These are phyloP conservation scores for Diplodia seriata DNA, from an alignment of 2,329 filamentous ascomycete genomes.

Conservation along the genomic window DNA sequence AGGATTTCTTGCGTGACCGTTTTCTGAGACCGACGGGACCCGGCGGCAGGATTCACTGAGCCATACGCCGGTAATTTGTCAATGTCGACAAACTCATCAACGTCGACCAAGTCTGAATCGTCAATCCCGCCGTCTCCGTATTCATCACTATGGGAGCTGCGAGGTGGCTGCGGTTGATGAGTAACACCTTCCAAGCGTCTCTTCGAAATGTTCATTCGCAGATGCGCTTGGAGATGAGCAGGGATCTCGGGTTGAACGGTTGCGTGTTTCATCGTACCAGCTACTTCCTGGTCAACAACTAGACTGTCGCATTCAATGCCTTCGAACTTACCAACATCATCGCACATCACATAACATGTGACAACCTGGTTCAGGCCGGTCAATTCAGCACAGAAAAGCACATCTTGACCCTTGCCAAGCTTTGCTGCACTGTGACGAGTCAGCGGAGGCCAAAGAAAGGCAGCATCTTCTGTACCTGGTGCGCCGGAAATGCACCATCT, in stretches of 20 bases:
- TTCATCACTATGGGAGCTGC: constrained; percentile 49
- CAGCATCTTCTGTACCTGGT: constrained; percentile 54
- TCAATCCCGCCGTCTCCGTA: constrained; percentile 62
- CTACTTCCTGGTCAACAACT: constrained; percentile 38
- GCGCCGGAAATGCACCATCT: constrained; percentile 71
- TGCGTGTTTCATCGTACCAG: constrained; percentile 63
- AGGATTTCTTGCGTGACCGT: not conserved
- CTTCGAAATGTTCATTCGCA: constrained; percentile 39
- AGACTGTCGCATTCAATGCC: constrained; percentile 4
- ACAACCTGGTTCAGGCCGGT: constrained; percentile 64
- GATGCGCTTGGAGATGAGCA: constrained; percentile 49
- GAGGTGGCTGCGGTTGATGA: not conserved
- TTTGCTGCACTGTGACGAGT: constrained; percentile 64
- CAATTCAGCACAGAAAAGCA: constrained; percentile 66
- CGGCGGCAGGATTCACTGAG: constrained; percentile 2
- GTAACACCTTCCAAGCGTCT: constrained; percentile 38
- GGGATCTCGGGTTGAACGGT: constrained; percentile 60
- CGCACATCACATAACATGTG: constrained; percentile 77
- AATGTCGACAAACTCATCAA: constrained; percentile 49
- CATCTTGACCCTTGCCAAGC: constrained; percentile 66
- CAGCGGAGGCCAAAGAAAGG: not conserved
- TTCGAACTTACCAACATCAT: constrained; percentile 70
- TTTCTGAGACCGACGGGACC: constrained; percentile 8
- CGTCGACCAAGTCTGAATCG: constrained; percentile 56
- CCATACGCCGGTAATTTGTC: constrained; percentile 49